phyloP scores from a whole-genome alignment of 2,329 filamentous ascomycete species.

The Gaeumannomyces tritici region DNA sequence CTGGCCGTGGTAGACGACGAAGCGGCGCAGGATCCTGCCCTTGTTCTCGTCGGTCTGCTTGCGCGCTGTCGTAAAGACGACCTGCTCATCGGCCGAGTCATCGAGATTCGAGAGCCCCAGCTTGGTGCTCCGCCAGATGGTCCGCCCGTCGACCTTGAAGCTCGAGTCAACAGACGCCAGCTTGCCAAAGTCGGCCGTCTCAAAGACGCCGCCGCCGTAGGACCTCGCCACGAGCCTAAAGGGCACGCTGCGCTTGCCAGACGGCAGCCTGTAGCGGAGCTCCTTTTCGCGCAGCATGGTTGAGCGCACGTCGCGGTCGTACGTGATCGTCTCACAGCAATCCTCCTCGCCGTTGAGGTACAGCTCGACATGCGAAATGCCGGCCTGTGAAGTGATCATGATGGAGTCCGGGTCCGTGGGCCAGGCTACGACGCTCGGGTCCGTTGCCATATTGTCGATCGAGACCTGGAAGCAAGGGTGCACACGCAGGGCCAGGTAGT shows the following conservation, averaged over 20 bases:
- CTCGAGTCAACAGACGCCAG: constrained; percentile 63
- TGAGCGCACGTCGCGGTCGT: constrained; percentile 57
- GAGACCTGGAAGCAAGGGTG: constrained; percentile 70
- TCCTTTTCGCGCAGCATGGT: constrained; percentile 66
- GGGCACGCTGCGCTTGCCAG: constrained; percentile 51
- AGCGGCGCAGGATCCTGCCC: constrained; percentile 58
- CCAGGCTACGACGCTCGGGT: constrained; percentile 78
- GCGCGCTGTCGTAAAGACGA: constrained; percentile 62
- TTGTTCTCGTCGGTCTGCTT: constrained; percentile 27
- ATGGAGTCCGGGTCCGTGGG: constrained; percentile 63
- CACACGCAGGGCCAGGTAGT: constrained; percentile 77
- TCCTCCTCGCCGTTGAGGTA: constrained; percentile 70
- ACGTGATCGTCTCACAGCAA: constrained; percentile 77
- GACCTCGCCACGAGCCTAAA: constrained; percentile 69
- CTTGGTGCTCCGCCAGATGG: constrained; percentile 66
- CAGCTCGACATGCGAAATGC: constrained; percentile 78
- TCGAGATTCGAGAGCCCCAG: constrained; percentile 65
- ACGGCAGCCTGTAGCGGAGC: constrained; percentile 60
- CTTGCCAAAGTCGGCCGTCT: constrained; percentile 65
- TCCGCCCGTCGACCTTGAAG: constrained; percentile 57
- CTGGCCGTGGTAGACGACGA: constrained; percentile 68
- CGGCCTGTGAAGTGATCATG: constrained; percentile 68
- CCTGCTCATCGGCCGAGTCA: constrained; percentile 58
- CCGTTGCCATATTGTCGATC: constrained; percentile 51
- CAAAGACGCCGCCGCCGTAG: constrained; percentile 61